A percentile compares a stretch with the other conserved stretches of the same genome.
Evolutionary conservation across 2,329 filamentous ascomycete genomes (phyloP).

Genomic region (Fusarium burgessii): DNA sequence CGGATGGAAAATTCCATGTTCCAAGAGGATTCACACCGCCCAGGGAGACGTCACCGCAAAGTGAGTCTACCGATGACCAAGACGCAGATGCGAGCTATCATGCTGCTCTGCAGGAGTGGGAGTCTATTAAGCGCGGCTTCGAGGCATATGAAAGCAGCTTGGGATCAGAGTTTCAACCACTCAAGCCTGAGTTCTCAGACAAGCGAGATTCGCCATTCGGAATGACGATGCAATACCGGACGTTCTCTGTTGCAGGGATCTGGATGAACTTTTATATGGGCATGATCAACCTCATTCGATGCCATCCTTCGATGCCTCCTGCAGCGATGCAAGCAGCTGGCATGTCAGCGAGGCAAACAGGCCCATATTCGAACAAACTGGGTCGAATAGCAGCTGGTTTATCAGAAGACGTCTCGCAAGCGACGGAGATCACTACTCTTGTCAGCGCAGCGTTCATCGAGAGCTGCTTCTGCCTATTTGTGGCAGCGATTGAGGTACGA

Average conservation of each 20-base stretch:
- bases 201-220: constrained; percentile 81
- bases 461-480: constrained; percentile 84
- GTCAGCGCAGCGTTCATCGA: constrained; percentile 87
- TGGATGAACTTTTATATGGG: constrained; percentile 92
- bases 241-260: constrained; percentile 86
- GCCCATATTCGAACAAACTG: constrained; percentile 76
- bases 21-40: constrained; percentile 68
- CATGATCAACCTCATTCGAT: constrained; percentile 82
- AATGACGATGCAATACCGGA: constrained; percentile 81
- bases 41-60: constrained; percentile 57
- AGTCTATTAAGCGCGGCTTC: constrained; percentile 78
- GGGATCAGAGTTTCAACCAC: constrained; percentile 79
- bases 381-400: constrained; percentile 84
- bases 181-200: constrained; percentile 75
- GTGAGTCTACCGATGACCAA: constrained; percentile 61
- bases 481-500: constrained; percentile 79
- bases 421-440: constrained; percentile 76
- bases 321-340: constrained; percentile 89
- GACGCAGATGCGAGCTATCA: constrained; percentile 74
- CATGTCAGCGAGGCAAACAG: constrained; percentile 79
- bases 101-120: constrained; percentile 84
- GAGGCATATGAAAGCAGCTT: constrained; percentile 73
- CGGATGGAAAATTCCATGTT: constrained; percentile 61
- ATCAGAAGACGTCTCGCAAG: constrained; percentile 64
- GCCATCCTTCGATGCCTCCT: constrained; percentile 91